Base-by-base conservation (phyloP, 2,329 filamentous ascomycete species). In the Biscogniauxia mediterranea region DNA sequence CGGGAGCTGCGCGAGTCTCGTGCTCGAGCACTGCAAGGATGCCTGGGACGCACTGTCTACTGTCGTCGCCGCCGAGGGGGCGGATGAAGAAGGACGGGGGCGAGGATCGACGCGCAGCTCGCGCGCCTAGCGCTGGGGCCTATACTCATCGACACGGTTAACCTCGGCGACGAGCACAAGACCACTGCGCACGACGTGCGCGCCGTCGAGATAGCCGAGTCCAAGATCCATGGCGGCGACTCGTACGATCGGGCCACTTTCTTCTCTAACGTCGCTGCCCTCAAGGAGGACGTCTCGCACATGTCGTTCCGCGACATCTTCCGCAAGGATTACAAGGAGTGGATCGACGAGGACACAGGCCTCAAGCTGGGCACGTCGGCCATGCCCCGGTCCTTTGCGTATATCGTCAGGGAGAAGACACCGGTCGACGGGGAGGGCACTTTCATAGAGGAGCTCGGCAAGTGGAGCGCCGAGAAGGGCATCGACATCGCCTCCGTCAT, bases 301-400 rank as follows among this genome's bases (percentile, higher is more conserved):
- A 76, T 95, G 53, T 78, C 76, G 46, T 75, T 92, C 66, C 77
- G 82, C 21, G 91, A 93, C 67, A 83, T 93, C 49, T 75, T 94
- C 57, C 82, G 89, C 65, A 94, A 94, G 74, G 91, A 96, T 76
- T 96, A 93, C 77, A 96, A 96, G 77, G 83, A 90, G 71, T 95
- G 91, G 91, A 77, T 77, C 11, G 85, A 86, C 59, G 77, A 75
- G 3, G 72, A 70, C 7, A 15, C 13, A 9, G 46, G 57, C 0
- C 71, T 86, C 46, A 80, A 77, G 19, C 80, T 94, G 4, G 91
- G 91, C n/a, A 85, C 91, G 58, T 85, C 85, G 68, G 85, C 85
- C 51, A 80, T 89, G 2, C 85, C 90, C 2, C 86, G 86, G 66
- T 76, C 82, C n/a, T 75, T 93, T 5, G 75, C 76, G 4, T 90